Conservation (phyloP, 164 flowering plant species). For the Macadamia tetraphylla region DNA sequence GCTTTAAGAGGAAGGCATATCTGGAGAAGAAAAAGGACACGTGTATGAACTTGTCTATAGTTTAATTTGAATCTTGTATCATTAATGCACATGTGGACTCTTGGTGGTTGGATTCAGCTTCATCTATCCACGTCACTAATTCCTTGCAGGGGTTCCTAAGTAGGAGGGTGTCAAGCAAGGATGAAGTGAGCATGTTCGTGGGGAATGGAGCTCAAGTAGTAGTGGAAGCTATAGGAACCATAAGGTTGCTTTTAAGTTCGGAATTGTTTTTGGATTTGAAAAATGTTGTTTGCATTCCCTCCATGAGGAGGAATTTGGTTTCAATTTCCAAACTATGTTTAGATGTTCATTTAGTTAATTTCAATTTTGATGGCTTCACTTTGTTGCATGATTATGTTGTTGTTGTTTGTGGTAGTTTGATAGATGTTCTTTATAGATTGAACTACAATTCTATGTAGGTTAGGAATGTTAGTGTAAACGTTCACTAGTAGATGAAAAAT, state of each 20-base stretch:
- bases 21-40: not conserved
- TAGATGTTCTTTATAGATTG: not conserved
- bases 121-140: slow-evolving; percentile 15
- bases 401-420: too few relatives aligned
- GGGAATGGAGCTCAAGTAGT: not conserved
- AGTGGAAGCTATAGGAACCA: not conserved
- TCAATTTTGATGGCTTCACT: too few relatives aligned
- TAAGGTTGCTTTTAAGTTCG: too few relatives aligned
- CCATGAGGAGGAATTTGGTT: too few relatives aligned
- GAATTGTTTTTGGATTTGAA: too few relatives aligned
- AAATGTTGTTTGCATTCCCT: too few relatives aligned
- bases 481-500: not conserved
- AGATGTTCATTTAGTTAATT: too few relatives aligned
- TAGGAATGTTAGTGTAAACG: not conserved
- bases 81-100: slow-evolving; percentile 7
- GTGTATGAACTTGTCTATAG: not conserved
- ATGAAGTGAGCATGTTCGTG: slow-evolving; percentile 1
- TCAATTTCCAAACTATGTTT: too few relatives aligned
- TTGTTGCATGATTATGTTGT: too few relatives aligned
- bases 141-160: slow-evolving; percentile 11
- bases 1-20: not conserved
- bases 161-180: slow-evolving; percentile 7
- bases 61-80: slow-evolving; percentile 17
- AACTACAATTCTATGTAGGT: not conserved
- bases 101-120: slow-evolving; percentile 15